A percentile compares a stretch with the other conserved stretches of the same genome.
phyloP scores from a whole-genome alignment of 2,329 filamentous ascomycete genomes.

The Teratosphaeriaceae sp. region DNA sequence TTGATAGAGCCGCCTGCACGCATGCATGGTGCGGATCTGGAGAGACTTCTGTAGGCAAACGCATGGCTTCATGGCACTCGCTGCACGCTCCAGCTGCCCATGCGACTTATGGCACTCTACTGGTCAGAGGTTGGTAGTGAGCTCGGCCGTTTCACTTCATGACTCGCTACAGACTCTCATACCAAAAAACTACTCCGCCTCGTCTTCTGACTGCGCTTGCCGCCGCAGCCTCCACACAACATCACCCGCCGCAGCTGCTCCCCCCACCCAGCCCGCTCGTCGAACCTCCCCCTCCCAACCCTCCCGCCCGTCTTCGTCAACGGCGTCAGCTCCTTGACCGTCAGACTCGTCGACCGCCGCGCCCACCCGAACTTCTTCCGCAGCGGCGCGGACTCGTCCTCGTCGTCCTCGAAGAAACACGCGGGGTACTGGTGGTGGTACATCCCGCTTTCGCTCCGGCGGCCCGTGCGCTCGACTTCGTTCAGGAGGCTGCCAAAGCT shows the following conservation, averaged over 20 bases:
- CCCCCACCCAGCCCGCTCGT: neutral
- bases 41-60: no score
- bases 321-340: constrained; percentile 2
- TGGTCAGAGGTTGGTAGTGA: no score
- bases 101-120: no score
- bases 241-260: neutral
- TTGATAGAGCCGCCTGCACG: no score
- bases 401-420: constrained; percentile 25
- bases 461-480: neutral
- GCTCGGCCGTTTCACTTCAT: no score
- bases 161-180: no score
- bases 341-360: constrained; percentile 8
- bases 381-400: constrained; percentile 17
- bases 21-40: no score
- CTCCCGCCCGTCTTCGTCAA: neutral
- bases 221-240: constrained; percentile 2
- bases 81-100: no score
- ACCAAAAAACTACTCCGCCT: no score
- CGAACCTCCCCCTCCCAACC: neutral
- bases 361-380: constrained; percentile 18
- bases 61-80: no score
- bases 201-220: no score
- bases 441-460: constrained; percentile 8
- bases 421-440: constrained; percentile 19
- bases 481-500: constrained; percentile 19